Conservation (phyloP, 2,329 filamentous ascomycete genomes). For the Trichoderma sp. region DNA sequence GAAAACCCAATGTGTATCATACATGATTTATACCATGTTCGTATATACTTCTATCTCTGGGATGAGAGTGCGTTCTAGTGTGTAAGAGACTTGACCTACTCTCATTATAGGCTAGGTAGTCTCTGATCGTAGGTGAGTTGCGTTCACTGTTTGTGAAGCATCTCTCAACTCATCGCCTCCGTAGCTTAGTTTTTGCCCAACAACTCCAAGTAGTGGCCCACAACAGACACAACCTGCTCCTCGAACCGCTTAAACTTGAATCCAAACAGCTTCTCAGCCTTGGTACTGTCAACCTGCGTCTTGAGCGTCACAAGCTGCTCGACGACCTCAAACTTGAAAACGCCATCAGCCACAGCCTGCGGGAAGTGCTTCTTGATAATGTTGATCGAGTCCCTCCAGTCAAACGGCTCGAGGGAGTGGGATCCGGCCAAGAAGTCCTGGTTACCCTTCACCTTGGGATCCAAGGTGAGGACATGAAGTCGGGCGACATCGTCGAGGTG, state of each 20-base stretch:
- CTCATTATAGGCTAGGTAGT: too few relatives aligned
- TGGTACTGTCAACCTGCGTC: constrained; percentile 34
- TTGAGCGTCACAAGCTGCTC: background rate
- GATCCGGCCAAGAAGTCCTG: constrained; percentile 26
- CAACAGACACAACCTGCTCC: constrained; percentile 41
- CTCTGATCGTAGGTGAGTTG: too few relatives aligned
- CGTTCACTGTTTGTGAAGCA: too few relatives aligned
- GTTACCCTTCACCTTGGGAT: constrained; percentile 6
- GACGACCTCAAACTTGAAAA: constrained; percentile 21
- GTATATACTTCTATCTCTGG: too few relatives aligned
- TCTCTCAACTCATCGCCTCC: background rate
- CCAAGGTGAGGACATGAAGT: constrained; percentile 22
- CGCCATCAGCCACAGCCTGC: constrained; percentile 15
- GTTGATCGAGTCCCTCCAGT: background rate
- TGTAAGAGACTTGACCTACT: too few relatives aligned
- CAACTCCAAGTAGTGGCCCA: constrained; percentile 42
- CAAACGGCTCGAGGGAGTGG: constrained; percentile 4
- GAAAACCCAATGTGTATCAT: too few relatives aligned
- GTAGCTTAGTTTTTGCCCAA: background rate
- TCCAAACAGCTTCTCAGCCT: constrained; percentile 40
- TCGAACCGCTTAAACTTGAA: constrained; percentile 40
- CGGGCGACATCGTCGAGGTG: constrained; percentile 30
- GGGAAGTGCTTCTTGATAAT: constrained; percentile 29
- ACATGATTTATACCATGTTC: too few relatives aligned
- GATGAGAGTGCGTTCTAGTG: too few relatives aligned